Percentiles rank a stretch among this genome's conserved stretches.
Evolutionary conservation across 768 basidiomycete genomes (phyloP).

Genomic region (Leccinum variicolor): DNA sequence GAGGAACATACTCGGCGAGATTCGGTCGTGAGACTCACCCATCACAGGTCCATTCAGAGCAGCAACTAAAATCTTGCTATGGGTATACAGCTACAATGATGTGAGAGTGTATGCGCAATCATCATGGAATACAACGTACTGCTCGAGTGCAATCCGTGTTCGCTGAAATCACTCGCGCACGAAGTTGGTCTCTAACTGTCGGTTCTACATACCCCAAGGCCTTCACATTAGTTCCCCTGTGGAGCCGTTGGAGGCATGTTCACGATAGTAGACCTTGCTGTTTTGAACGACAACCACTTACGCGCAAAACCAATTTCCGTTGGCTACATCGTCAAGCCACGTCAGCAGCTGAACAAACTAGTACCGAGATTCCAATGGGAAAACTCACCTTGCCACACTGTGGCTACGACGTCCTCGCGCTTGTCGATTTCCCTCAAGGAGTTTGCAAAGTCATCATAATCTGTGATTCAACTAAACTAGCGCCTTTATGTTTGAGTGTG

Average conservation of each 20-base stretch:
- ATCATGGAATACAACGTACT: constrained; percentile 35
- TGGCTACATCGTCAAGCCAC: constrained; percentile 37
- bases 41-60: constrained; percentile 75
- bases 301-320: constrained; percentile 74
- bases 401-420: constrained; percentile 59
- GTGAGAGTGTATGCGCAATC: neutral
- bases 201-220: constrained; percentile 8
- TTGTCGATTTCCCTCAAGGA: constrained; percentile 55
- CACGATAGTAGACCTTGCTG: neutral
- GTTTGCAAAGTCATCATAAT: constrained; percentile 60
- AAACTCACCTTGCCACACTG: constrained; percentile 60
- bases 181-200: constrained; percentile 45
- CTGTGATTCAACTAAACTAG: constrained; percentile 29
- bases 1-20: neutral
- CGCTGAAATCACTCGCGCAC: constrained; percentile 43
- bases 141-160: constrained; percentile 63
- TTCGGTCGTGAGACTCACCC: constrained; percentile 38
- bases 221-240: constrained; percentile 60
- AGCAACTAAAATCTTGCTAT: constrained; percentile 66
- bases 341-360: neutral
- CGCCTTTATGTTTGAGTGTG: too few relatives aligned
- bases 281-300: constrained; percentile 33
- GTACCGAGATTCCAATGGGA: neutral
- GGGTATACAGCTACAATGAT: constrained; percentile 53
- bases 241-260: neutral